A percentile compares a stretch with the other conserved stretches of the same genome.
Conservation (phyloP, 1,284 basidiomycete species). For the Prillingera fragicola region DNA sequence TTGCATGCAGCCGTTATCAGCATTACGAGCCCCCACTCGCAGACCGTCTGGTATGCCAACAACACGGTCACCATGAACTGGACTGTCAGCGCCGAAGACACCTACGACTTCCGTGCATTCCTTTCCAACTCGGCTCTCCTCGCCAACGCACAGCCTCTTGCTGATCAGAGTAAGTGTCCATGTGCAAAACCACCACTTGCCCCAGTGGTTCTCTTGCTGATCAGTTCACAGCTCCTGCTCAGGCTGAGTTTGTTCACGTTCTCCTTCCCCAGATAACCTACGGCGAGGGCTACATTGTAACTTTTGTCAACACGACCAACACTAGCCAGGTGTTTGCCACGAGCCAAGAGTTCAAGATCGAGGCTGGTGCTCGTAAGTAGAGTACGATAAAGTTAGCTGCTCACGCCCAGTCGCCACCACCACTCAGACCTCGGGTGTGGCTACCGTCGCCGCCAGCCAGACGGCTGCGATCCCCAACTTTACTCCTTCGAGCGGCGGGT, state of each 20-base stretch:
- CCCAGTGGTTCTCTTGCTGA: no score
- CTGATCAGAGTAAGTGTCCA: slow-evolving; percentile 35
- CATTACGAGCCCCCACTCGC: slow-evolving; percentile 32
- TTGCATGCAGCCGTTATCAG: slow-evolving; percentile 29
- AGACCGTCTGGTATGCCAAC: slow-evolving; percentile 40
- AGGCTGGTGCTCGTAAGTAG: slow-evolving; percentile 32
- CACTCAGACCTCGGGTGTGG: no score
- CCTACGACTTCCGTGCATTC: slow-evolving; percentile 34
- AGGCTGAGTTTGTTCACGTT: slow-evolving; percentile 25
- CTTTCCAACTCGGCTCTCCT: slow-evolving; percentile 31
- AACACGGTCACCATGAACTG: slow-evolving; percentile 43
- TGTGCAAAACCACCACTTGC: no score
- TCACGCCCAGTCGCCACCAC: slow-evolving; percentile 12
- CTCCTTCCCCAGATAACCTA: slow-evolving; percentile 23
- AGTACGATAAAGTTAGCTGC: slow-evolving; percentile 49
- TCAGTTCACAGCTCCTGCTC: no score
- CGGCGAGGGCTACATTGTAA: slow-evolving; percentile 47
- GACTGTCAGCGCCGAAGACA: slow-evolving; percentile 33
- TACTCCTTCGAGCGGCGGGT: background rate
- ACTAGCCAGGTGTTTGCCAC: slow-evolving; percentile 49
- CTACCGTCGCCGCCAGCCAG: slow-evolving; percentile 3
- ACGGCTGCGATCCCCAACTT: background rate
- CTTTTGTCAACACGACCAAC: slow-evolving; percentile 52
- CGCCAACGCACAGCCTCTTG: slow-evolving; percentile 30
- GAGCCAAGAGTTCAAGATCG: slow-evolving; percentile 49